phyloP scores from a whole-genome alignment of 495 filamentous ascomycete species.

The Aspergillus cavernicola region DNA sequence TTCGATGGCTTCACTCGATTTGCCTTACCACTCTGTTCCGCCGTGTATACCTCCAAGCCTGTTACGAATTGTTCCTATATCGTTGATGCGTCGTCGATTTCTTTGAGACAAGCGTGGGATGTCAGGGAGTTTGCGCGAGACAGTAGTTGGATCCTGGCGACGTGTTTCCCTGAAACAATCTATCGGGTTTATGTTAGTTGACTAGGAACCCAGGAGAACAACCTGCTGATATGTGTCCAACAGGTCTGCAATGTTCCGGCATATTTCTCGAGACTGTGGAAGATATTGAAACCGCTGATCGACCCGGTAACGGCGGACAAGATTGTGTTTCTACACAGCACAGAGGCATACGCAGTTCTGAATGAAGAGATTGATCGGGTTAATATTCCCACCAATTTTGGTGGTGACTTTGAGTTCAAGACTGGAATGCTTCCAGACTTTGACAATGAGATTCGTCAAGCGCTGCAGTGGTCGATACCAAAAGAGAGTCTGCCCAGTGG shows the following conservation, averaged over 20 bases:
- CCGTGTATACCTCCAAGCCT: conserved; percentile 7
- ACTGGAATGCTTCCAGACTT: conserved; percentile 26
- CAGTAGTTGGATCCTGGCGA: conserved; percentile 25
- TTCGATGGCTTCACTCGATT: conserved; percentile 27
- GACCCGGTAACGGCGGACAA: conserved; percentile 29
- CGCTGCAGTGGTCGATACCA: conserved; percentile 9
- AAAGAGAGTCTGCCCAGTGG: conserved; percentile 17
- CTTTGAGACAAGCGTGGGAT: conserved; percentile 27
- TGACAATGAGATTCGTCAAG: conserved; percentile 13
- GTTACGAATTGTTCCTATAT: conserved; percentile 24
- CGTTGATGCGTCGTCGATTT: conserved; percentile 23
- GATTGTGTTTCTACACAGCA: conserved; percentile 15
- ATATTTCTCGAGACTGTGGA: conserved; percentile 27
- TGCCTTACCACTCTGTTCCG: conserved; percentile 31
- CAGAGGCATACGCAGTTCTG: conserved; percentile 19
- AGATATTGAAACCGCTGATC: conserved; percentile 23
- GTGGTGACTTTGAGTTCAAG: conserved; percentile 19
- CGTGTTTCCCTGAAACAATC: conserved; percentile 33
- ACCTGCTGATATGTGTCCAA: neutral
- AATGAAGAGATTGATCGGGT: conserved; percentile 19
- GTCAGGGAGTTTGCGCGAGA: conserved; percentile 22
- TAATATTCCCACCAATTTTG: conserved; percentile 23
- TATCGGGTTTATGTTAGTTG: conserved; percentile 24
- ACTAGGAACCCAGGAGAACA: neutral
- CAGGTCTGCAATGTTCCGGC: conserved; percentile 29